Percentiles rank a stretch among this genome's conserved stretches.
phyloP scores from a whole-genome alignment of 352 stramenopile species.

The Phytophthora sansomeana region DNA sequence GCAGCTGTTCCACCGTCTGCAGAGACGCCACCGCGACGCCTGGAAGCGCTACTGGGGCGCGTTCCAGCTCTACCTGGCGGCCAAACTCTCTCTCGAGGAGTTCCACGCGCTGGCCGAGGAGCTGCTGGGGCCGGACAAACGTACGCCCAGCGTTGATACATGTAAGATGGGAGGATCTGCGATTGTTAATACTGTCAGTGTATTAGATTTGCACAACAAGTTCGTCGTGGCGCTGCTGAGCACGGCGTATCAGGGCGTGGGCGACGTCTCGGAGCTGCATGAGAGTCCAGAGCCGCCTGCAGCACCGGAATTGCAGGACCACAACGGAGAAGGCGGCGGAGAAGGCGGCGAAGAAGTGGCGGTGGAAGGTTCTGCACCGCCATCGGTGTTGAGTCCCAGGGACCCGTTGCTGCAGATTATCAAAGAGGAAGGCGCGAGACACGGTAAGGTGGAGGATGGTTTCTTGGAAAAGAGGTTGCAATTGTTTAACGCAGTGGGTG shows the following conservation, averaged over 20 bases:
- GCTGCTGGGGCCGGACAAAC: slow-evolving; percentile 57
- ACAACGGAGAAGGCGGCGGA: slow-evolving; percentile 15
- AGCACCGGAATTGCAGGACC: slow-evolving; percentile 10
- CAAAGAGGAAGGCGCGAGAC: slow-evolving; percentile 29
- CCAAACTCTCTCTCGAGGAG: slow-evolving; percentile 59
- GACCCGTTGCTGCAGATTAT: slow-evolving; percentile 33
- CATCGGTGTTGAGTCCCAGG: background rate
- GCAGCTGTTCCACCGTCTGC: slow-evolving; percentile 70
- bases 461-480: background rate
- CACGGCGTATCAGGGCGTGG: slow-evolving; percentile 31
- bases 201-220: slow-evolving; percentile 61
- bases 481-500: slow-evolving; percentile 29
- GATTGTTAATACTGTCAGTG: background rate
- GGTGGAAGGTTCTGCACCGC: background rate
- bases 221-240: slow-evolving; percentile 67
- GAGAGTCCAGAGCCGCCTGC: slow-evolving; percentile 12
- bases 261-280: slow-evolving; percentile 4
- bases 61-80: slow-evolving; percentile 66
- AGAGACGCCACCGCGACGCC: slow-evolving; percentile 51
- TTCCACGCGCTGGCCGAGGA: slow-evolving; percentile 58
- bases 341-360: slow-evolving; percentile 4
- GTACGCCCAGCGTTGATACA: slow-evolving; percentile 25
- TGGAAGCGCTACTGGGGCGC: slow-evolving; percentile 70
- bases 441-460: slow-evolving; percentile 20
- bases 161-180: background rate